Evolutionary conservation across 2,329 filamentous ascomycete species (phyloP).

Genomic region (Nigrograna mackinnonii): DNA sequence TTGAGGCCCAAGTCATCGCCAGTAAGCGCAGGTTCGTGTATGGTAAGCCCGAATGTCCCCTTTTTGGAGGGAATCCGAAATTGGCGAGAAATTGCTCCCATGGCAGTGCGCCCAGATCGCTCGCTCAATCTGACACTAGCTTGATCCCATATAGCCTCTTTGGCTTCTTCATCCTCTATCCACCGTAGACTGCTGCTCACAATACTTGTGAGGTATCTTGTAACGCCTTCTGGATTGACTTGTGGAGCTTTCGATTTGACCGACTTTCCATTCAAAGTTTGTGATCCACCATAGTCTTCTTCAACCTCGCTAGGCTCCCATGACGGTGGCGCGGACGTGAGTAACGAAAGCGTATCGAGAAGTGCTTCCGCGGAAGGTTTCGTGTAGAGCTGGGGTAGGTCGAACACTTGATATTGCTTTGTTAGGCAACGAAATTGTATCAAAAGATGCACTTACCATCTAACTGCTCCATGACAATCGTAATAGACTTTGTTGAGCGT

Average conservation of each 20-base stretch:
- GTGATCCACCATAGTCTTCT: conserved; percentile 41
- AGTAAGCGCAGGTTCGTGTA: conserved; percentile 86
- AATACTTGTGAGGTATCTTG: conserved; percentile 70
- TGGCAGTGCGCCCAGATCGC: conserved; percentile 76
- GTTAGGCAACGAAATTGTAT: too few relatives aligned
- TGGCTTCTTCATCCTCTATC: conserved; percentile 68
- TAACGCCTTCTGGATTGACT: conserved; percentile 55
- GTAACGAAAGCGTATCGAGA: conserved; percentile 65
- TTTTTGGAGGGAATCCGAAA: conserved; percentile 60
- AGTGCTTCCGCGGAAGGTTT: conserved; percentile 70
- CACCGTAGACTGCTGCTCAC: conserved; percentile 69
- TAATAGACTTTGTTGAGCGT: too few relatives aligned
- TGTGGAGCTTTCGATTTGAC: conserved; percentile 22
- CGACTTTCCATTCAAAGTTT: conserved; percentile 33
- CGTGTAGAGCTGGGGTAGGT: conserved; percentile 83
- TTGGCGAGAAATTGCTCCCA: conserved; percentile 64
- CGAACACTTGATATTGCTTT: too few relatives aligned
- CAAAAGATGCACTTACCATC: not conserved
- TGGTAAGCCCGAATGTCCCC: conserved; percentile 59
- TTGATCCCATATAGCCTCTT: conserved; percentile 74
- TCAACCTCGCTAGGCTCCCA: conserved; percentile 60
- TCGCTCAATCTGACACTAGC: conserved; percentile 82
- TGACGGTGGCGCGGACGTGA: conserved; percentile 69
- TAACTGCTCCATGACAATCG: too few relatives aligned
- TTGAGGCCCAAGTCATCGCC: conserved; percentile 89